phyloP scores from a whole-genome alignment of 106 monocot species.

The Dioscorea alata region DNA sequence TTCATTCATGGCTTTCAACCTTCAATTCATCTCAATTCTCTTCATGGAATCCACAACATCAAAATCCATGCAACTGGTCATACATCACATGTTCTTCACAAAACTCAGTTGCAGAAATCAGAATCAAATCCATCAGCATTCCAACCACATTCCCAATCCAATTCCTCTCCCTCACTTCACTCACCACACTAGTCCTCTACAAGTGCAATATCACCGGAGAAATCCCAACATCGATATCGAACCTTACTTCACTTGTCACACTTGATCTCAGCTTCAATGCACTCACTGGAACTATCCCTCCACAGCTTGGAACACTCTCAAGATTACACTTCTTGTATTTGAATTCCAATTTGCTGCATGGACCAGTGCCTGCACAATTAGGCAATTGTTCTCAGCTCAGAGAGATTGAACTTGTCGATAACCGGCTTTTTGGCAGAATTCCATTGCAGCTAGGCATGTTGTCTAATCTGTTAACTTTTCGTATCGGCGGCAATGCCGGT shows the following conservation, averaged over 20 bases:
- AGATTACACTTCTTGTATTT: slow-evolving; percentile 3
- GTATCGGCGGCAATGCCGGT: slow-evolving; percentile 15
- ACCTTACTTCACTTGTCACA: slow-evolving; percentile 1
- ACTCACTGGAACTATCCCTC: slow-evolving; percentile 14
- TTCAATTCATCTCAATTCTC: slow-evolving; percentile 19
- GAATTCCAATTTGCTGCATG: slow-evolving; percentile 12
- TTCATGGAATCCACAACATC: slow-evolving; percentile 19
- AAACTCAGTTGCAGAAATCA: slow-evolving; percentile 13
- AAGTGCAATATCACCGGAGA: slow-evolving; percentile 9
- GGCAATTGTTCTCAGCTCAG: slow-evolving; percentile 13
- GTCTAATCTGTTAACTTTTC: slow-evolving; percentile 2
- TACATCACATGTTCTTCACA: slow-evolving; percentile 11
- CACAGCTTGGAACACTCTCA: slow-evolving; percentile 12
- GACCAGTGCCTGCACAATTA: slow-evolving; percentile 4
- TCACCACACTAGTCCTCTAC: slow-evolving; percentile 15
- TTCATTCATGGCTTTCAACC: slow-evolving; percentile 20
- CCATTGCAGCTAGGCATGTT: slow-evolving; percentile 5
- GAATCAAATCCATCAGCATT: slow-evolving; percentile 20
- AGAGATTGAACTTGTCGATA: slow-evolving; percentile 11
- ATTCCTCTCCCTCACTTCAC: slow-evolving; percentile 11
- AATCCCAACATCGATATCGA: slow-evolving; percentile 6
- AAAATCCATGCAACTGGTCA: slow-evolving; percentile 17
- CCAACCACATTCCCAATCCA: slow-evolving; percentile 10
- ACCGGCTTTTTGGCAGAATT: slow-evolving; percentile 9
- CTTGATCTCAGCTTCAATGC: slow-evolving; percentile 10